Percentiles rank a stretch among this genome's conserved stretches.
phyloP scores from a whole-genome alignment of 75 land plant species.

The Adiantum capillusveneris region DNA sequence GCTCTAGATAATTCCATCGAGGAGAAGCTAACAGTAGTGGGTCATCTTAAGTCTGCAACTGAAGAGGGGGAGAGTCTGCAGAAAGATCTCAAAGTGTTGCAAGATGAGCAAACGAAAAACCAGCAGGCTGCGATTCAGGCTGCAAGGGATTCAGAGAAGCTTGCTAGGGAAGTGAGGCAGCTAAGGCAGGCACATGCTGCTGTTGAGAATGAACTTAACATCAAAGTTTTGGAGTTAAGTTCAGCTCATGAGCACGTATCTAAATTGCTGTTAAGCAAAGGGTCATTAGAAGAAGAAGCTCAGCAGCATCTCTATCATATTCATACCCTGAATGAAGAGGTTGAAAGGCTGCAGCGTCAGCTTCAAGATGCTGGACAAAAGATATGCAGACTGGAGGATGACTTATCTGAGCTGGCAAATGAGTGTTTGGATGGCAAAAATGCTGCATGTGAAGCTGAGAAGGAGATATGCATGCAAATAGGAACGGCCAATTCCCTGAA shows the following conservation, averaged over 20 bases:
- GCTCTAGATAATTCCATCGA: no score
- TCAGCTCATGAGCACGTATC: neutral
- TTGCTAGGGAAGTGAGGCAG: neutral
- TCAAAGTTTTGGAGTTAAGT: neutral
- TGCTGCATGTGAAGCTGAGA: no score
- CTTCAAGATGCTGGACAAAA: no score
- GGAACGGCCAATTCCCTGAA: no score
- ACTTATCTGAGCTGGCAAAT: no score
- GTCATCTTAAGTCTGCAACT: neutral
- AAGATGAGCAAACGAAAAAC: neutral
- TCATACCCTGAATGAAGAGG: neutral
- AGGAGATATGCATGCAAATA: no score
- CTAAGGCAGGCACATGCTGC: neutral
- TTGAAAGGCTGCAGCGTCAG: neutral
- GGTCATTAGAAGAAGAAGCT: neutral
- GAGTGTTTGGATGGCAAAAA: no score
- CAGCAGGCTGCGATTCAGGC: neutral
- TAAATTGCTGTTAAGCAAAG: neutral
- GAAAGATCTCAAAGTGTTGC: neutral
- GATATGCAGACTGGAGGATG: no score
- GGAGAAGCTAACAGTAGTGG: neutral
- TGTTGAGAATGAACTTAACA: neutral
- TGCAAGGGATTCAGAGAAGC: neutral
- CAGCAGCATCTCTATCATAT: neutral
- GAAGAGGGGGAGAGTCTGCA: neutral